phyloP scores from a whole-genome alignment of 2,329 filamentous ascomycete genomes.

The Lasiodiplodia theobromae region DNA sequence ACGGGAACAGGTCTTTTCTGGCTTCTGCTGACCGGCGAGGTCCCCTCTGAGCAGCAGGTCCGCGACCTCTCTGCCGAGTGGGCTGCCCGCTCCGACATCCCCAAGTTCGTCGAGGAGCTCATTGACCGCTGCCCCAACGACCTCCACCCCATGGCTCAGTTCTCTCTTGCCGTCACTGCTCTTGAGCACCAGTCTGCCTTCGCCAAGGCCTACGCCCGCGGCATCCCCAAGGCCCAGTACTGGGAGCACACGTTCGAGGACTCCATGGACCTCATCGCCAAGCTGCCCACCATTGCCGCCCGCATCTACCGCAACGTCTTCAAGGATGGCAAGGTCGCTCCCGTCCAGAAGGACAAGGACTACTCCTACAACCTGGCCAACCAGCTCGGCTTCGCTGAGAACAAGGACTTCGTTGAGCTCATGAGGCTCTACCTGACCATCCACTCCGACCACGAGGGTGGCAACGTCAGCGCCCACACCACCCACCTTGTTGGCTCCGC shows the following conservation, averaged over 20 bases:
- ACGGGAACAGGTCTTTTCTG: conserved; percentile 84
- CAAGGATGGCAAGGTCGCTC: conserved; percentile 98
- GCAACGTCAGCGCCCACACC: conserved; percentile 98
- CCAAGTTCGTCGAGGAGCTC: conserved; percentile 98
- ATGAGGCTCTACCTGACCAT: conserved; percentile 99
- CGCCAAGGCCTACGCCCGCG: conserved; percentile 98
- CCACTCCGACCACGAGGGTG: conserved; percentile 99
- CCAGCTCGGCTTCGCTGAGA: conserved; percentile 95
- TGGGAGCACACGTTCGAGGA: conserved; percentile 99
- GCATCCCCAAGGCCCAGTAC: conserved; percentile 99
- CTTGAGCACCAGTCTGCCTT: conserved; percentile 98
- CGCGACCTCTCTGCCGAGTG: conserved; percentile 97
- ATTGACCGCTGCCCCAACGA: conserved; percentile 99
- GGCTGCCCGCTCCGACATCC: conserved; percentile 95
- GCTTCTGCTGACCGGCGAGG: conserved; percentile 97
- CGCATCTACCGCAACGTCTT: conserved; percentile 99
- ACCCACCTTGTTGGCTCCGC: conserved; percentile 97
- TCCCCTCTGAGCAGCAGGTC: conserved; percentile 97
- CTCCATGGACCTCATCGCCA: conserved; percentile 99
- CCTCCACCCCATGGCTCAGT: conserved; percentile 99
- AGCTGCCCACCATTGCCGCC: conserved; percentile 96
- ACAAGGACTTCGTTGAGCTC: conserved; percentile 96
- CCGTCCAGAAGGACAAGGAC: conserved; percentile 98
- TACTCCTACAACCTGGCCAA: conserved; percentile 99
- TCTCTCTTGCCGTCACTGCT: conserved; percentile 95